Conservation (phyloP, 208 protist genomes). For the Trypanosoma boissoni region DNA sequence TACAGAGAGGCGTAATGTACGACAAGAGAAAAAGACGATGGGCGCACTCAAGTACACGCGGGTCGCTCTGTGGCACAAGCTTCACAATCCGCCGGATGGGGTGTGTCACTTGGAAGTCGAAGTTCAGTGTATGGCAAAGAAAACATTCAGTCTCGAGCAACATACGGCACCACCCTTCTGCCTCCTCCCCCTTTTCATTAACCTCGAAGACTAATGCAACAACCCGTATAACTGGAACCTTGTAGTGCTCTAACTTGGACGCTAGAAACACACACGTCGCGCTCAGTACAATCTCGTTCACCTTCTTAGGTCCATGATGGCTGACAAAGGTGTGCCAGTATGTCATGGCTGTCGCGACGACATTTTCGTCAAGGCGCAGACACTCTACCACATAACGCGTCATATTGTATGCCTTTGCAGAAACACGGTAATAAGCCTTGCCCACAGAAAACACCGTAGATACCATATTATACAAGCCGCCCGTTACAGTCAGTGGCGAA, state of each 20-base stretch:
- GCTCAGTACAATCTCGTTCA: conserved; percentile 72
- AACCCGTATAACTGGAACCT: conserved; percentile 58
- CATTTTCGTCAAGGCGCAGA: conserved; percentile 51
- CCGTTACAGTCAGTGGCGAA: not conserved
- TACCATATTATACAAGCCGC: too few species aligned
- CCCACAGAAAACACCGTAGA: conserved; percentile 17
- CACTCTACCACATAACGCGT: conserved; percentile 57
- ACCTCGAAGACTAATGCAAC: conserved; percentile 66
- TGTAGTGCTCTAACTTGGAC: conserved; percentile 82
- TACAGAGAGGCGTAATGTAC: conserved; percentile 70
- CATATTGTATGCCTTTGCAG: conserved; percentile 65
- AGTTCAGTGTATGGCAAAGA: conserved; percentile 64
- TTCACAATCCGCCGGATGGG: conserved; percentile 42
- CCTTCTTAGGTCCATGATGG: conserved; percentile 43
- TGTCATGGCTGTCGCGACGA: conserved; percentile 65
- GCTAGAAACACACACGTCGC: conserved; percentile 81
- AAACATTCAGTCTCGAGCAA: conserved; percentile 77
- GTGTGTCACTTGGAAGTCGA: conserved; percentile 79
- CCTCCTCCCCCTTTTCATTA: conserved; percentile 27
- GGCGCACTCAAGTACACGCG: conserved; percentile 38
- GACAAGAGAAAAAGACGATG: conserved; percentile 66
- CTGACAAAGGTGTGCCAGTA: conserved; percentile 86
- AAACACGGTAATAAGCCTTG: conserved; percentile 48
- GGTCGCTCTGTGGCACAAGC: conserved; percentile 28
- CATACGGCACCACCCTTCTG: conserved; percentile 51